Base-by-base conservation (phyloP, 2,329 filamentous ascomycete species). In the Bipolaris cookei region DNA sequence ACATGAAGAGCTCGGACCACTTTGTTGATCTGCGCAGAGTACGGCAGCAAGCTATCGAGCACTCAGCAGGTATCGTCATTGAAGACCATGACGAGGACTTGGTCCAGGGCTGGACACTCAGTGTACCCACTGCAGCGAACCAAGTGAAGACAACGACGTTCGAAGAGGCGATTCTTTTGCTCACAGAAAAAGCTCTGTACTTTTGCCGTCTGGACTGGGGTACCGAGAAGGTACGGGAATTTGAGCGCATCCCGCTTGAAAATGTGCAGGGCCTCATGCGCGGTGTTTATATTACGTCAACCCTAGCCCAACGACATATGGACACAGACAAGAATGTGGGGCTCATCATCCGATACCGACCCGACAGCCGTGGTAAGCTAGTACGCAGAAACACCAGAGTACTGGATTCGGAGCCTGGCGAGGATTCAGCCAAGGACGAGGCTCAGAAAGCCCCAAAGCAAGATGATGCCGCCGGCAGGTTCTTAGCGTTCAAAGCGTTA, bases 121-220 rank as follows among this genome's bases (percentile, higher is more conserved):
- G 93, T 1, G 92, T 89, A 28, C 94, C 95, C 1, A 86, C 84
- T 4, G 80, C 85, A 18, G 84, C 89, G 1, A 89, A 94, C 69
- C 88, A 87, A 0, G 67, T 83, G 45, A 85, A 89, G 3, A 84
- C 82, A 0, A 81, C 88, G 35, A 90, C 92, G 0, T 90, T 98
- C 64, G 92, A 96, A 68, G 94, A 99, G 71, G 89, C 90, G 0
- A 90, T 99, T 1, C 82, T 99, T 0, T 82, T 99, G 0, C 81
- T 99, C 30, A 98, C 95, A 0, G 89, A 96, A 63, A 83, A 84
- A 0, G 94, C 92, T 0, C 75, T 98, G 2, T 98, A 98, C 72
- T 87, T 91, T 59, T 97, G 93, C 74, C 87, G 91, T 13, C 93
- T 98, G 67, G 92, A 98, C 76, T 98, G 94, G 92, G 90, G 90